Percentiles rank a stretch among this genome's conserved stretches.
Conservation (phyloP, 345 rosid species). For the Dovyalis caffra region DNA sequence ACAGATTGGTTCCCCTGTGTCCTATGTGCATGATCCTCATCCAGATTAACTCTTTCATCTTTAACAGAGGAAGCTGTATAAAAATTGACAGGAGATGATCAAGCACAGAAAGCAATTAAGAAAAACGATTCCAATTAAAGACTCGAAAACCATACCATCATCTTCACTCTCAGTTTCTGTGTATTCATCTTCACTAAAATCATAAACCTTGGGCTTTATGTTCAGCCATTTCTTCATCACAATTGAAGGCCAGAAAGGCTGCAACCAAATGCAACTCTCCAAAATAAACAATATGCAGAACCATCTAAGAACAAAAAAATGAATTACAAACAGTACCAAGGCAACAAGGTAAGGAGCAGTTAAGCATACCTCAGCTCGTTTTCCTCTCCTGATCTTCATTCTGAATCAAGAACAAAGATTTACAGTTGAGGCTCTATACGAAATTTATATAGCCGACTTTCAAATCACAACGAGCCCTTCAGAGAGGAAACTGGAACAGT, state of each 20-base stretch:
- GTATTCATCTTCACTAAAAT: conserved; percentile 95
- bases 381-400: conserved; percentile 67
- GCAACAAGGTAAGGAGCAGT: conserved; percentile 9
- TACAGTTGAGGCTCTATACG: not conserved
- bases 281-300: conserved; percentile 17
- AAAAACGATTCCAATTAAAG: not conserved
- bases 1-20: conserved; percentile 30
- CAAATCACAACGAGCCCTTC: conserved; percentile 5
- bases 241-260: conserved; percentile 92
- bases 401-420: conserved; percentile 15
- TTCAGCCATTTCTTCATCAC: conserved; percentile 98
- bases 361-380: conserved; percentile 65
- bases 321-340: conserved; percentile 9
- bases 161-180: conserved; percentile 95
- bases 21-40: conserved; percentile 25
- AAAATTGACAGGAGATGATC: conserved; percentile 16
- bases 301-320: not conserved
- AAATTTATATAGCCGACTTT: conserved; percentile 4
- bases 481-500: conserved; percentile 19
- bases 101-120: not conserved
- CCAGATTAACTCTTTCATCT: conserved; percentile 32
- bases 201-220: conserved; percentile 70
- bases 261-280: conserved; percentile 22
- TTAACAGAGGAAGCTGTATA: conserved; percentile 51
- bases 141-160: conserved; percentile 48